Conservation (phyloP, 1,284 basidiomycete genomes). For the Pseudozyma flocculosa region DNA sequence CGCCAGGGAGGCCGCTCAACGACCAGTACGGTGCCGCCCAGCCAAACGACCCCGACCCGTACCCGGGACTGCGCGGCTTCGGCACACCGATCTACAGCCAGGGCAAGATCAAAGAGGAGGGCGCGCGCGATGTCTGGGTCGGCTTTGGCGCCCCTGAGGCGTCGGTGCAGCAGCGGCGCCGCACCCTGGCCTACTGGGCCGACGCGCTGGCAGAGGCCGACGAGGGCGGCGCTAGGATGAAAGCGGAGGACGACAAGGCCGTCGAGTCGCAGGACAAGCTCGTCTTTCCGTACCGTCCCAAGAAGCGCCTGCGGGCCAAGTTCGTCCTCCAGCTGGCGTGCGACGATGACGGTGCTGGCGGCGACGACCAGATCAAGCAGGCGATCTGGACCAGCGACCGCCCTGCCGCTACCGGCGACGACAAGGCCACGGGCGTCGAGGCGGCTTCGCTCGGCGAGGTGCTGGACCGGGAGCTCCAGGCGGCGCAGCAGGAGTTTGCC, state of each 20-base stretch:
- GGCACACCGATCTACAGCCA: conserved; percentile 41
- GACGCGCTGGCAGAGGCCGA: conserved; percentile 6
- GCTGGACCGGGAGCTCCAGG: conserved; percentile 35
- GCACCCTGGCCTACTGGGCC: conserved; percentile 46
- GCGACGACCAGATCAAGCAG: not conserved
- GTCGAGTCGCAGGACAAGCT: conserved; percentile 10
- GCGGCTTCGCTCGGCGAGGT: conserved; percentile 3
- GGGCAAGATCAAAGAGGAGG: conserved; percentile 45
- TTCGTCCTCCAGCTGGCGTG: conserved; percentile 20
- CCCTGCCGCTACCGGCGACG: not conserved
- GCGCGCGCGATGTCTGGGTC: conserved; percentile 51
- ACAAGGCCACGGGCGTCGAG: not conserved
- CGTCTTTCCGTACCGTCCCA: conserved; percentile 41
- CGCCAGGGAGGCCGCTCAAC: conserved; percentile 40
- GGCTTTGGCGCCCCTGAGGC: conserved; percentile 47
- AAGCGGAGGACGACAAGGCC: not conserved
- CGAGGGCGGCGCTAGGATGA: too few relatives aligned
- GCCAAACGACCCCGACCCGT: not conserved
- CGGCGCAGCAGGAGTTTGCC: conserved; percentile 37
- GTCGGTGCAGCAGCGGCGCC: conserved; percentile 20
- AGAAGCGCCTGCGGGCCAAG: conserved; percentile 27
- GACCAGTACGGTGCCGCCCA: conserved; percentile 13
- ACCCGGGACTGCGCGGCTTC: conserved; percentile 32
- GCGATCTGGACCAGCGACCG: conserved; percentile 30
- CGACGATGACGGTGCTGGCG: not conserved